Base-by-base conservation (phyloP, 2,329 filamentous ascomycete species). In the Diplodia intermedia region DNA sequence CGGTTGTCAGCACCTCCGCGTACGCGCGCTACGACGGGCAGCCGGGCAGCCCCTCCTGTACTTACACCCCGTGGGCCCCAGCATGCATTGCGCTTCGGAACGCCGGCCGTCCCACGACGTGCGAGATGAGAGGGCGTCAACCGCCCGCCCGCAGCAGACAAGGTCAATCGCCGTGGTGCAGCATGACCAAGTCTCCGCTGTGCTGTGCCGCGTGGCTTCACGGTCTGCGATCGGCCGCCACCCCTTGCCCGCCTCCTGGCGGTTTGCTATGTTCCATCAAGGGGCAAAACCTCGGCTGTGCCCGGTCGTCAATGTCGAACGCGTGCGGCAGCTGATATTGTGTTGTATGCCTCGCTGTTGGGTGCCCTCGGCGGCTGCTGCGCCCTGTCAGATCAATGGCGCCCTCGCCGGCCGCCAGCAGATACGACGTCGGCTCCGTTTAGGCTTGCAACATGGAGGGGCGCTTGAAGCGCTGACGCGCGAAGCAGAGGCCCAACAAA, bases 381-480 rank as follows among this genome's bases (percentile, higher is more conserved):
- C 55, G 36, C 40, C 57, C 40, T 62, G 57, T 62, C 57, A 62
- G 57, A 62, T 62, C 40, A 50, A 62, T 62, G 57, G 47, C 57
- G 57, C 56, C 23, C 38, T 38, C 53, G 31, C 11, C 53, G 53
- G 43, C n/a, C 43, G 43, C 43, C 43, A 47, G 43, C 43, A 47
- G 43, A 47, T 47, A 47, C 43, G 43, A 47, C 43, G 43, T 47
- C n/a, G 43, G 43, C 43, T 47, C 43, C 18, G 18, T 47, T 47
- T n/a, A 47, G 43, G 8, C 43, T 47, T 43, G 40, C 14, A 43
- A 43, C 40, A 43, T 7, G 31, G 31, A 33, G 31, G 31, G 31
- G 31, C 31, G 31, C 6, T 33, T 33, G 31, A 33, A 33, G 31
- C 31, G 40, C 40, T 43, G 40, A 18, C 18, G 40, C 18, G 40